Base-by-base conservation (phyloP, 2,329 filamentous ascomycete genomes). In the Aulographum hederae region DNA sequence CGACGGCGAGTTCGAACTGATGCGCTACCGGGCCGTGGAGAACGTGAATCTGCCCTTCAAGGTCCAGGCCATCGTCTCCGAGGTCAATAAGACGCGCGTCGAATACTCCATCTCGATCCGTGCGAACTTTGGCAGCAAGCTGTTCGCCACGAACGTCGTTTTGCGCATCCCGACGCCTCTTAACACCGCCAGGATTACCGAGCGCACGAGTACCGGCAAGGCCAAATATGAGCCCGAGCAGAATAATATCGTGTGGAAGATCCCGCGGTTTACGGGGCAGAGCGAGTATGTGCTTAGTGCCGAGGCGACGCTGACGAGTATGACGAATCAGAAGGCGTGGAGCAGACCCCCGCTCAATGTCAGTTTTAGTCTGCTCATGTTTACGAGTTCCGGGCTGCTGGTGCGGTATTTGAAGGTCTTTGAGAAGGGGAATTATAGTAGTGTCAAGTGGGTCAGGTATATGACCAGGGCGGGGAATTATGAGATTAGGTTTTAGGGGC, bases 21-120 rank as follows among this genome's bases (percentile, higher is more conserved):
- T 98, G 89, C 78, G 85, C 30, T 98, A 98, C 56, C 82, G 91
- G 32, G 85, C 89, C 8, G 95, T 86, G 16, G 89, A 98, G 53
- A 98, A 98, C 48, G 86, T 98, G 50, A 98, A 98, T 50, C 64
- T 98, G 12, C 91, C 89, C 0, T 98, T 98, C 69, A 95, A 94
- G 54, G 84, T 98, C 6, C 89, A 98, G 51, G 86, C 86, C 41
- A 98, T 98, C 43, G 89, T 98, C 48, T 93, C 93, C 50, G 89
- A 98, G 56, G 70, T 95, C 37, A 86, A 89, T 41, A 91, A 89
- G 49, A 89, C 82, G 26, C 95, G 94, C 56, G 89, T 98, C 37
- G 89, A 98, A 57, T 98, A 95, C 62, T 93, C 82, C 60, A 92
- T 98, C 46, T 84, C 84, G 33, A 85, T 98, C 48, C 85, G 89